Evolutionary conservation across 345 rosid genomes (phyloP).

Genomic region (Reutealis trisperma): DNA sequence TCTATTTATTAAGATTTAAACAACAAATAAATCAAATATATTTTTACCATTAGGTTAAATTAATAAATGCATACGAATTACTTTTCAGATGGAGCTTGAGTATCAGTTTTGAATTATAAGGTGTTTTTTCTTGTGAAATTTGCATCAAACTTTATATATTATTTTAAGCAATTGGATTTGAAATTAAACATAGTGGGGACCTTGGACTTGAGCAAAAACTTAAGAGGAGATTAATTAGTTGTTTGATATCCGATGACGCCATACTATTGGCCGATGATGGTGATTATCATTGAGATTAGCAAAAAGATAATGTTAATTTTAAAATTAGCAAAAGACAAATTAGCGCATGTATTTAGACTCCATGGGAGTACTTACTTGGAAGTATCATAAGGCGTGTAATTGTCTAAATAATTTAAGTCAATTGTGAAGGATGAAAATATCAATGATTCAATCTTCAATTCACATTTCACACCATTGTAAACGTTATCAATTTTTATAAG

Average conservation of each 20-base stretch:
- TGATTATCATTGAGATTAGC: slow-evolving; percentile 34
- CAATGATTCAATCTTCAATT: no score
- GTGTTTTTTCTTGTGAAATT: not conserved
- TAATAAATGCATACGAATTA: no score
- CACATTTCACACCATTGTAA: no score
- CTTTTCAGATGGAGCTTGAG: no score
- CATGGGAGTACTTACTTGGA: slow-evolving; percentile 27
- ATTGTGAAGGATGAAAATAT: no score
- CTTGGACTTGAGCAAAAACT: slow-evolving; percentile 33
- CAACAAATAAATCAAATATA: no score
- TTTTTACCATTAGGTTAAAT: no score
- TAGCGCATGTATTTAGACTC: slow-evolving; percentile 27
- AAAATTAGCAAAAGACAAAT: slow-evolving; percentile 21
- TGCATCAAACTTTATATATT: not conserved
- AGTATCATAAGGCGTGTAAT: not conserved
- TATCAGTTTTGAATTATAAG: no score
- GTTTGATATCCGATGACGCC: slow-evolving; percentile 33
- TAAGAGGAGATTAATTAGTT: slow-evolving; percentile 25
- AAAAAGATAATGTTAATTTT: slow-evolving; percentile 22
- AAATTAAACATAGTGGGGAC: slow-evolving; percentile 1
- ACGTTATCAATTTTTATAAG: no score
- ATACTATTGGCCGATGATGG: slow-evolving; percentile 24
- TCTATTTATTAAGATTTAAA: no score
- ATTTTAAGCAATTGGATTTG: no score
- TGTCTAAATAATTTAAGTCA: no score